phyloP scores from a whole-genome alignment of 2,329 filamentous ascomycete genomes.

The Metarhizium robertsii region DNA sequence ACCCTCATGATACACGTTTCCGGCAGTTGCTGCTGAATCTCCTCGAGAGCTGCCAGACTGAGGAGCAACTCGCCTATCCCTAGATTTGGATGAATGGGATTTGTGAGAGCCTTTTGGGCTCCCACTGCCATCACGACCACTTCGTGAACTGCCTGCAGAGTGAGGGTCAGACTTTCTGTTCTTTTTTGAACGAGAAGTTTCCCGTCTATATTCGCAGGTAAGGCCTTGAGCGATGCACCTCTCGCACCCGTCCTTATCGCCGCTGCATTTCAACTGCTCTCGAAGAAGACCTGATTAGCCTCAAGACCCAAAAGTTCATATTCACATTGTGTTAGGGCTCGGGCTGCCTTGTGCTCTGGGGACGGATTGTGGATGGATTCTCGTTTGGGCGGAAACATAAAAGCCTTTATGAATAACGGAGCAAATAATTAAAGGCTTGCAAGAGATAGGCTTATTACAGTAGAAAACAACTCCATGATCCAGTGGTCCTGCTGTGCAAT shows the following conservation, averaged over 20 bases:
- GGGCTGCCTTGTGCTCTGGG: not conserved
- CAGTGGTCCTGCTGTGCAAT: not conserved
- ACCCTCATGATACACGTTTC: not conserved
- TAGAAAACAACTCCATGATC: not conserved
- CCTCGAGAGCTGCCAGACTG: not conserved
- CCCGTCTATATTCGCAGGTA: conserved; percentile 26
- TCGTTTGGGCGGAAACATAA: no score
- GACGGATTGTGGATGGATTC: no score
- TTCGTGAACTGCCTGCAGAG: conserved; percentile 1
- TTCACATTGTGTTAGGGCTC: not conserved
- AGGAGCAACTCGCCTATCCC: not conserved
- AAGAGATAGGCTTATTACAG: not conserved
- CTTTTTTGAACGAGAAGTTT: conserved; percentile 21
- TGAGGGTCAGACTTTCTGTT: conserved; percentile 13
- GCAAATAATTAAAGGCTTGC: no score
- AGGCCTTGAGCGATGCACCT: conserved; percentile 21
- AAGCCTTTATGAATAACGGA: no score
- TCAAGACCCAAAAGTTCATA: not conserved
- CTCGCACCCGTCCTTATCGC: conserved; percentile 27
- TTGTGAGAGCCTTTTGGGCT: not conserved
- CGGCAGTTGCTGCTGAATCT: not conserved
- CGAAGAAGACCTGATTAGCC: not conserved
- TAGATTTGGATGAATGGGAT: conserved; percentile 1
- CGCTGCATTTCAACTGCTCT: conserved; percentile 26
- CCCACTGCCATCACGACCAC: conserved; percentile 2